phyloP scores from a whole-genome alignment of 1,284 basidiomycete genomes.

The Fistulinella cinereoalba region DNA sequence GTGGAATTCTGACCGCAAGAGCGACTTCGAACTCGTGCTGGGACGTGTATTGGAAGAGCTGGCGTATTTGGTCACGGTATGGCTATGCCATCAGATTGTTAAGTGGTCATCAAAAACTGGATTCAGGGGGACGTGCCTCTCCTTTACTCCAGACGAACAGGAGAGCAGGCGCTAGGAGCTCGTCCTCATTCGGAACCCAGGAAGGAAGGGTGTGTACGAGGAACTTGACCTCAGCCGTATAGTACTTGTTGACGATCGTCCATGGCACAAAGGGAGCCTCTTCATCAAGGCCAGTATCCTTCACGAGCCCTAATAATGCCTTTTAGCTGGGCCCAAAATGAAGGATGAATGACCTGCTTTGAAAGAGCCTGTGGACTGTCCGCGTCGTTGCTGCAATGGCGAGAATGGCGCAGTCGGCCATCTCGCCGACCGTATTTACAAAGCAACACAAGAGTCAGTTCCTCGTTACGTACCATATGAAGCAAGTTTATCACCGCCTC shows the following conservation, averaged over 20 bases:
- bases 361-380: slow-evolving; percentile 22
- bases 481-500: too few species aligned
- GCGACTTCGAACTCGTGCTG: slow-evolving; percentile 63
- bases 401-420: slow-evolving; percentile 28
- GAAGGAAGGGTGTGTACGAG: slow-evolving; percentile 46
- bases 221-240: slow-evolving; percentile 75
- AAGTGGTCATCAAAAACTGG: slow-evolving; percentile 14
- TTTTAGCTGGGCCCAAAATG: slow-evolving; percentile 19
- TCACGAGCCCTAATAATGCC: slow-evolving; percentile 28
- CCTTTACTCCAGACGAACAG: slow-evolving; percentile 67
- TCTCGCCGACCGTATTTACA: too few species aligned
- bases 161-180: slow-evolving; percentile 54
- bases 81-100: slow-evolving; percentile 47
- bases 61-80: slow-evolving; percentile 50
- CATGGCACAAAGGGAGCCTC: slow-evolving; percentile 50
- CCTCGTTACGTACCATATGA: too few species aligned
- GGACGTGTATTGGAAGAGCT: slow-evolving; percentile 46
- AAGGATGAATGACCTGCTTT: slow-evolving; percentile 17
- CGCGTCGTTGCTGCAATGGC: slow-evolving; percentile 24
- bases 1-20: slow-evolving; percentile 57
- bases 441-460: too few species aligned
- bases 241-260: slow-evolving; percentile 84
- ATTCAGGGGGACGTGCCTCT: slow-evolving; percentile 44
- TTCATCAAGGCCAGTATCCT: slow-evolving; percentile 20
- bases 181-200: slow-evolving; percentile 33